A percentile compares a stretch with the other conserved stretches of the same genome.
Conservation (phyloP, 2,329 filamentous ascomycete genomes). For the Macroventuria anomochaeta region DNA sequence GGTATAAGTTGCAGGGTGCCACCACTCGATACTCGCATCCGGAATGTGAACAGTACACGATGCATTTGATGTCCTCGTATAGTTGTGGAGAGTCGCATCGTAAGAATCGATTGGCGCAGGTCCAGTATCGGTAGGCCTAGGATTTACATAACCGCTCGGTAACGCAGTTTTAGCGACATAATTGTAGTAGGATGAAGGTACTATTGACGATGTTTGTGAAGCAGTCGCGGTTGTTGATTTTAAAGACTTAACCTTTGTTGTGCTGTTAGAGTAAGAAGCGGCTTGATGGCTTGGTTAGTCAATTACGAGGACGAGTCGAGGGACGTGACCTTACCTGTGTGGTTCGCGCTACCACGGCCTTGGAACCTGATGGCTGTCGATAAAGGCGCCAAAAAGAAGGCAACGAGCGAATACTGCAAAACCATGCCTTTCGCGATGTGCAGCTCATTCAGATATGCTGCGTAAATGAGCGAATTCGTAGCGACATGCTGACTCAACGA, state of each 20-base stretch:
- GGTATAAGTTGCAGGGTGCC: slow-evolving; percentile 41
- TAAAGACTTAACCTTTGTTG: slow-evolving; percentile 16
- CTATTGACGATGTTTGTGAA: background rate
- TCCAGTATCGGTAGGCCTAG: background rate
- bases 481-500: slow-evolving; percentile 21
- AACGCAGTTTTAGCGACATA: background rate
- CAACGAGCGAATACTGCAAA: slow-evolving; percentile 16
- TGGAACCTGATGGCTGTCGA: slow-evolving; percentile 30
- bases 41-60: slow-evolving; percentile 45
- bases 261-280: slow-evolving; percentile 38
- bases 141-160: background rate
- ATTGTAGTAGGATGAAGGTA: background rate
- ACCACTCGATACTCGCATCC: slow-evolving; percentile 43
- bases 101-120: background rate
- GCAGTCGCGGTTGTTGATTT: slow-evolving; percentile 1
- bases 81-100: background rate
- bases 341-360: slow-evolving; percentile 26
- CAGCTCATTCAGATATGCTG: slow-evolving; percentile 31
- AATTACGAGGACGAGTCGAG: slow-evolving; percentile 29
- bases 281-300: slow-evolving; percentile 39
- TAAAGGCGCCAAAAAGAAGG: slow-evolving; percentile 25
- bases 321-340: slow-evolving; percentile 32
- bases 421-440: slow-evolving; percentile 28
- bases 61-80: slow-evolving; percentile 15
- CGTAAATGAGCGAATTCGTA: slow-evolving; percentile 26